Percentiles rank a stretch among this genome's conserved stretches.
phyloP scores from a whole-genome alignment of 768 basidiomycete genomes.

The Chalciporus chontae region DNA sequence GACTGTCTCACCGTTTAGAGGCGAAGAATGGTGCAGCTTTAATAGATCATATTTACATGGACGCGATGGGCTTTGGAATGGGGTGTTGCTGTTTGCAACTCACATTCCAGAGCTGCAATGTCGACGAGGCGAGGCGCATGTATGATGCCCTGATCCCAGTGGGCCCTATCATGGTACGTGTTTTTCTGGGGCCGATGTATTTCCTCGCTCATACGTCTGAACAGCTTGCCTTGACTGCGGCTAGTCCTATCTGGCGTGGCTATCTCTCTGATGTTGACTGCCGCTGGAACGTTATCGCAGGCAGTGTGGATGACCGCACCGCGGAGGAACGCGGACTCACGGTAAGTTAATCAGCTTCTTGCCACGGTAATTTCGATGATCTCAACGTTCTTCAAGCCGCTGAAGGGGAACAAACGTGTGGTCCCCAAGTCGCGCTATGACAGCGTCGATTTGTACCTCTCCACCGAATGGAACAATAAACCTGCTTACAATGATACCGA shows the following conservation, averaged over 20 bases:
- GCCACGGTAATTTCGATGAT: conserved; percentile 7
- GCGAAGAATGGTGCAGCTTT: conserved; percentile 88
- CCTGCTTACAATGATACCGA: conserved; percentile 92
- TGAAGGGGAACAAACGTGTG: conserved; percentile 65
- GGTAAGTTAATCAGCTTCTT: conserved; percentile 46
- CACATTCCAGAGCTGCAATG: conserved; percentile 96
- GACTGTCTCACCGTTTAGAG: conserved; percentile 43
- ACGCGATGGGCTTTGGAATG: conserved; percentile 99
- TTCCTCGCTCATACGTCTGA: conserved; percentile 2
- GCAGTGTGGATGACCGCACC: conserved; percentile 96
- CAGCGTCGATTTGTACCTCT: conserved; percentile 92
- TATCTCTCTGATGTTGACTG: conserved; percentile 96
- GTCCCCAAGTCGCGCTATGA: conserved; percentile 99
- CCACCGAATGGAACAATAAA: conserved; percentile 79
- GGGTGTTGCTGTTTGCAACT: conserved; percentile 97
- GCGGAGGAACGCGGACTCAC: conserved; percentile 83
- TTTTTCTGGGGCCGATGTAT: neutral
- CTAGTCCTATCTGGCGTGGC: conserved; percentile 93
- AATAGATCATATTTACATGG: conserved; percentile 91
- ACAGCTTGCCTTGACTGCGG: conserved; percentile 90
- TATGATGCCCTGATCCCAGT: conserved; percentile 97
- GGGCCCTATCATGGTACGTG: conserved; percentile 85
- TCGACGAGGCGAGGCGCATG: conserved; percentile 85
- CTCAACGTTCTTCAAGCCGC: conserved; percentile 48
- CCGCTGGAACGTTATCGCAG: conserved; percentile 98